A percentile compares a stretch with the other conserved stretches of the same genome.
Evolutionary conservation across 2,329 filamentous ascomycete genomes (phyloP).

Genomic region (Penicillium sp.): DNA sequence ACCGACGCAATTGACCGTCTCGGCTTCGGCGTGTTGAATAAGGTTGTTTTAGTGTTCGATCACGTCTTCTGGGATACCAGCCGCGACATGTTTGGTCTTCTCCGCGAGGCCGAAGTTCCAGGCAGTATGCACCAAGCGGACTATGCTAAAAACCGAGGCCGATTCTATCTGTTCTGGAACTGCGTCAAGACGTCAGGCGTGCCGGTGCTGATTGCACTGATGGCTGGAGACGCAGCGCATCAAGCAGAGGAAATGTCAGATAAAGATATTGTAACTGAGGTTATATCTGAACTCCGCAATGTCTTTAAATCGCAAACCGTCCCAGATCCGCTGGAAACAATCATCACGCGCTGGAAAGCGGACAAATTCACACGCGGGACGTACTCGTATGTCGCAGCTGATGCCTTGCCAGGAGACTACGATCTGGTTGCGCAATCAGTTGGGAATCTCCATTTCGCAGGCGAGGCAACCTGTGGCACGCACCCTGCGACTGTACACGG

Average conservation of each 20-base stretch:
- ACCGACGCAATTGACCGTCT: conserved; percentile 72
- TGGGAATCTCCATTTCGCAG: conserved; percentile 89
- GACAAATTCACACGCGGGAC: conserved; percentile 90
- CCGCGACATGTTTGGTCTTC: conserved; percentile 88
- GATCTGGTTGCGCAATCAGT: conserved; percentile 81
- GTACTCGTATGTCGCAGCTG: conserved; percentile 87
- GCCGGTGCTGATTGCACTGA: conserved; percentile 82
- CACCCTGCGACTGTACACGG: conserved; percentile 97
- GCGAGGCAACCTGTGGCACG: conserved; percentile 92
- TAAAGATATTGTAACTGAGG: conserved; percentile 72
- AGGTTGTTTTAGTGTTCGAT: conserved; percentile 87
- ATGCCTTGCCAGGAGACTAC: conserved; percentile 82
- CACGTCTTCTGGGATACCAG: conserved; percentile 85
- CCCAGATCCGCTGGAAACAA: conserved; percentile 74
- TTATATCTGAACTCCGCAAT: conserved; percentile 70
- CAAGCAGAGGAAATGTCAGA: conserved; percentile 77
- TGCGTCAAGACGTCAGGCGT: conserved; percentile 84
- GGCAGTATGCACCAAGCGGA: conserved; percentile 74
- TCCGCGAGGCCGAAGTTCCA: conserved; percentile 67
- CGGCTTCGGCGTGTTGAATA: conserved; percentile 92
- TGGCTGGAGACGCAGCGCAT: conserved; percentile 92
- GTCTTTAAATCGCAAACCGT: conserved; percentile 66
- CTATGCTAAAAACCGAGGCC: conserved; percentile 74
- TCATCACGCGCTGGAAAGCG: conserved; percentile 88
- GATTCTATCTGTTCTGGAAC: conserved; percentile 98